Percentiles rank a stretch among this genome's conserved stretches.
phyloP scores from a whole-genome alignment of 2,329 filamentous ascomycete species.

The Lachnellula hyalina region DNA sequence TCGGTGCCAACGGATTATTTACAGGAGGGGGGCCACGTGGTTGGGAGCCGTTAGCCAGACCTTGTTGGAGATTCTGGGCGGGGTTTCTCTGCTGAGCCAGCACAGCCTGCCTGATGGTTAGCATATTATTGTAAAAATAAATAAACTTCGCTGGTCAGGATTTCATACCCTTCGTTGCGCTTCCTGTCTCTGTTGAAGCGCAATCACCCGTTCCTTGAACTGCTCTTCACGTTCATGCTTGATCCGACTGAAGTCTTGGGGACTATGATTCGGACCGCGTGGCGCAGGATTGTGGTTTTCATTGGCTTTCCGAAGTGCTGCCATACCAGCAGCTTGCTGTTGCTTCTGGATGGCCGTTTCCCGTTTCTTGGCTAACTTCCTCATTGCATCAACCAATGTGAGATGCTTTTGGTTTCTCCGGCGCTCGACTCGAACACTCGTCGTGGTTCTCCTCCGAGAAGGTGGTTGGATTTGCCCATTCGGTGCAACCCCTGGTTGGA shows the following conservation, averaged over 20 bases:
- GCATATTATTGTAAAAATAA: slow-evolving; percentile 15
- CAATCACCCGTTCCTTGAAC: slow-evolving; percentile 53
- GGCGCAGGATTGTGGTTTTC: slow-evolving; percentile 47
- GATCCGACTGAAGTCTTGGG: slow-evolving; percentile 83
- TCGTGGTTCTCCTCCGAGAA: slow-evolving; percentile 64
- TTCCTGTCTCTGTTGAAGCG: slow-evolving; percentile 35
- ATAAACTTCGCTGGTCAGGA: slow-evolving; percentile 24
- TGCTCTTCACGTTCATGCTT: slow-evolving; percentile 80
- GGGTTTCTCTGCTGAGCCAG: slow-evolving; percentile 14
- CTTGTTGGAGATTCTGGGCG: slow-evolving; percentile 20
- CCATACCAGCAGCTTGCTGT: slow-evolving; percentile 70
- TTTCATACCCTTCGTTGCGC: slow-evolving; percentile 46
- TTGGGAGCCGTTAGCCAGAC: slow-evolving; percentile 6
- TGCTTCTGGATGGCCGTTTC: slow-evolving; percentile 83
- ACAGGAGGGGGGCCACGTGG: slow-evolving; percentile 5
- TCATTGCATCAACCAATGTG: slow-evolving; percentile 87
- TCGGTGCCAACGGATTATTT: slow-evolving; percentile 19
- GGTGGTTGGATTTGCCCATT: slow-evolving; percentile 45
- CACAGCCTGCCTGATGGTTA: slow-evolving; percentile 39
- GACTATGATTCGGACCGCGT: slow-evolving; percentile 50
- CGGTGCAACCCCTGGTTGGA: slow-evolving; percentile 29
- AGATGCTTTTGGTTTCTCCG: slow-evolving; percentile 82
- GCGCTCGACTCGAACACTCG: slow-evolving; percentile 79
- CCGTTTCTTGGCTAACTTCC: slow-evolving; percentile 90
- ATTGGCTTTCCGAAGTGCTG: slow-evolving; percentile 75